phyloP scores from a whole-genome alignment of 176 grass and related monocot species.

The Leersia perrieri region DNA sequence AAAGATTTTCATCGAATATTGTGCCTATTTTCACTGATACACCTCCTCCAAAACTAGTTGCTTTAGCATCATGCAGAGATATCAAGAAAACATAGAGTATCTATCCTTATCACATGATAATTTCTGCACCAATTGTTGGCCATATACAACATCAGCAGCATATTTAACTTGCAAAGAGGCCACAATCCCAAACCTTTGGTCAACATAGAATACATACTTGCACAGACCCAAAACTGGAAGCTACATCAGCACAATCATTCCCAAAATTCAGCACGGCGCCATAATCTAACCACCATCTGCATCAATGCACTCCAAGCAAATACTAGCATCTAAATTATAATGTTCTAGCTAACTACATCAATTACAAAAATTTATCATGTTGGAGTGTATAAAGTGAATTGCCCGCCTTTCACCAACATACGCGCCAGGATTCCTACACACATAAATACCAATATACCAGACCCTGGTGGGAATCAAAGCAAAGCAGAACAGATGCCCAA shows the following conservation, averaged over 20 bases:
- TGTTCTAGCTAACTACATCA: background rate
- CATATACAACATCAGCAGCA: background rate
- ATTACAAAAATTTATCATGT: background rate
- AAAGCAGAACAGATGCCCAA: background rate
- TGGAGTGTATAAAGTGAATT: too few species aligned
- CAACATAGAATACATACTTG: background rate
- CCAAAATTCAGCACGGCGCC: background rate
- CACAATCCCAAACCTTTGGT: background rate
- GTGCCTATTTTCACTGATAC: background rate
- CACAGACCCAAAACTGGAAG: background rate
- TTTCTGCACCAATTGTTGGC: background rate
- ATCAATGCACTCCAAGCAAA: background rate
- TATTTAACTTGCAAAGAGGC: background rate
- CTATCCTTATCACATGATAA: background rate
- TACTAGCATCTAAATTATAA: background rate
- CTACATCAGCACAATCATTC: background rate
- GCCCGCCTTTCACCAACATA: too few species aligned
- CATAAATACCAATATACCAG: background rate
- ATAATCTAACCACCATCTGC: background rate
- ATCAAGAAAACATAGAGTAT: background rate
- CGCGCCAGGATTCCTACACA: background rate
- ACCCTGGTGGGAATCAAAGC: background rate
- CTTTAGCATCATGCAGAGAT: background rate
- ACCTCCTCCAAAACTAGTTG: background rate
- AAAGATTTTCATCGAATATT: background rate